phyloP scores from a whole-genome alignment of 768 basidiomycete species.

The Ramaria sp. region DNA sequence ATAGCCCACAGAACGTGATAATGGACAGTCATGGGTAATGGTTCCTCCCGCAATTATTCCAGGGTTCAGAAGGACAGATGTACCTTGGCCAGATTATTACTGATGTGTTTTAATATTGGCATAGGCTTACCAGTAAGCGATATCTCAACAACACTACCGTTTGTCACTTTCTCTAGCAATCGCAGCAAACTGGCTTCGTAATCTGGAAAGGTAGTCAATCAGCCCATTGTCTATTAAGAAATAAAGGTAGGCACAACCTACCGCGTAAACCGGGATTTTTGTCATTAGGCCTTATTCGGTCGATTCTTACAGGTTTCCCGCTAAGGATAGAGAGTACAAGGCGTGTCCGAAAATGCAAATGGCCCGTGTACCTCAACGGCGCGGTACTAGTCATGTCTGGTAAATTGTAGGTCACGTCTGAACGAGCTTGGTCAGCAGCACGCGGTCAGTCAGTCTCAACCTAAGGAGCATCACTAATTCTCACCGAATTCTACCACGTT shows the following conservation, averaged over 20 bases:
- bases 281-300: slow-evolving; percentile 82
- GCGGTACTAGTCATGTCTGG: neutral
- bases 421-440: too few relatives aligned
- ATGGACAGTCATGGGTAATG: slow-evolving; percentile 77
- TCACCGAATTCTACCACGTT: too few relatives aligned
- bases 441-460: too few relatives aligned
- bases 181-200: slow-evolving; percentile 88
- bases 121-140: slow-evolving; percentile 75
- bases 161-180: slow-evolving; percentile 81
- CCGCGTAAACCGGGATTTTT: slow-evolving; percentile 94
- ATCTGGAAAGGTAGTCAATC: slow-evolving; percentile 40
- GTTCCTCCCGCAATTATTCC: slow-evolving; percentile 81
- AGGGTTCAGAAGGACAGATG: slow-evolving; percentile 83
- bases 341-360: slow-evolving; percentile 73
- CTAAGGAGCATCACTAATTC: too few relatives aligned
- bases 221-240: too few relatives aligned
- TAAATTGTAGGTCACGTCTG: too few relatives aligned
- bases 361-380: slow-evolving; percentile 47
- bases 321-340: slow-evolving; percentile 85
- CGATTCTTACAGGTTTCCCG: slow-evolving; percentile 73
- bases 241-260: slow-evolving; percentile 18
- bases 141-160: slow-evolving; percentile 92
- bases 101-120: too few relatives aligned
- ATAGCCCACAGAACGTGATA: slow-evolving; percentile 85
- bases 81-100: slow-evolving; percentile 43